Conservation (phyloP, 306 rosid genomes). For the Vigna mungo region DNA sequence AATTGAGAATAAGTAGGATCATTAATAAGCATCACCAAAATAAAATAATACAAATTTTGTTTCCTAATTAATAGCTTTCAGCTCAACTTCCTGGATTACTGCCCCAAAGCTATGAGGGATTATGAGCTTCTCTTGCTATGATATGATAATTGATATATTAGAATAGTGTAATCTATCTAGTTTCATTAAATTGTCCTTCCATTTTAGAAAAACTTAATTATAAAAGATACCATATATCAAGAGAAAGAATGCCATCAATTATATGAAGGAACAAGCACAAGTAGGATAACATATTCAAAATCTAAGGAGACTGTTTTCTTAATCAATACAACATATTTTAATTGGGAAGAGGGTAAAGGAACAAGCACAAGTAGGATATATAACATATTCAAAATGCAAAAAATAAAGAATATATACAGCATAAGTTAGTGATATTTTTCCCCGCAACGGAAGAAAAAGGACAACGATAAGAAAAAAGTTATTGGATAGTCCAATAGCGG, state of each 20-base stretch:
- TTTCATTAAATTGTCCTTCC: too few species aligned
- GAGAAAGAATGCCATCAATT: not conserved
- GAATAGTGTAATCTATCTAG: not conserved
- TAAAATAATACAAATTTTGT: not conserved
- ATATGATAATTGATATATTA: not conserved
- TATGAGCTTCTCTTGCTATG: not conserved
- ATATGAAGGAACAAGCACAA: too few species aligned
- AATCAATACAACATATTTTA: not conserved
- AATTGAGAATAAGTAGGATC: not conserved
- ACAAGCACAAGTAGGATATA: not conserved
- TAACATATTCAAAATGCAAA: not conserved
- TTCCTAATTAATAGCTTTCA: not conserved
- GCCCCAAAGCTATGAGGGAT: not conserved
- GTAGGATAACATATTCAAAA: too few species aligned
- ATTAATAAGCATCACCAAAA: not conserved
- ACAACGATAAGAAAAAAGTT: not conserved
- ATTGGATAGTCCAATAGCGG: too few species aligned
- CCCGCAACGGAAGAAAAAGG: not conserved
- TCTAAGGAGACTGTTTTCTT: not conserved
- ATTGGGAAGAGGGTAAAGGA: not conserved
- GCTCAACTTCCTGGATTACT: conserved; percentile 3
- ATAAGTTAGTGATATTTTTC: not conserved
- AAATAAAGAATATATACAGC: not conserved
- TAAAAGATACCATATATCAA: not conserved
- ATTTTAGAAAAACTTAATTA: not conserved